Base-by-base conservation (phyloP, 2,329 filamentous ascomycete species). In the Phialophora verrucosa region DNA sequence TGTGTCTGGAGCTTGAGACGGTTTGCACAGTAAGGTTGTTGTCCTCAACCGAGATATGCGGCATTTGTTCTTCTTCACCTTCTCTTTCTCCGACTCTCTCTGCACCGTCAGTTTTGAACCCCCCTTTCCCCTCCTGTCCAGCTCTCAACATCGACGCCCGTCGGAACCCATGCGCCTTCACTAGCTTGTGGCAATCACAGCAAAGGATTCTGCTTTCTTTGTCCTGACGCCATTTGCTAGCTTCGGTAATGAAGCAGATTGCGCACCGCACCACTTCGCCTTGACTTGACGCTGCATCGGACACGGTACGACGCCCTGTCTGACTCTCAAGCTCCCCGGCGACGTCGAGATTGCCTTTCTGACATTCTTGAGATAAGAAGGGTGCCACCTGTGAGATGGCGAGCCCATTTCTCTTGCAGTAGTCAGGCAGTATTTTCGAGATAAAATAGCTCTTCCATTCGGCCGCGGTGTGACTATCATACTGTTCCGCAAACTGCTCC, bases 401-500 rank as follows among this genome's bases (percentile, higher is more conserved):
- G 14, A 65, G 51, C 10, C 63, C 44, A 27, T 70, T 70, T 29
- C 62, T 50, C 51, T 56, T 68, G 32, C 66, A 67, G 63, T 73
- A 74, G 23, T 68, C 65, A 42, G 73, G 72, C 4, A 72, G 35
- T 50, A 74, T 65, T 5, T 62, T 50, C 11, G 63, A 53, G 2
- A 70, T 38, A 38, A 69, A 74, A 51, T 65, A 71, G 11, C 44
- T 29, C 55, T 69, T 63, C 71, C 69, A 73, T 59, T 73, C 62
- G 38, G 68, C 60, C 38, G 58, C 61, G 42, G 58, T 58, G 63
- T 66, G 67, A 14, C 51, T 44, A 31, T 69, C 47, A 66, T 71
- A 63, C 25, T 71, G 64, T 44, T 69, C 51, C 8, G 72, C 75
- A 63, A 72, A 71, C 23, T 66, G 58, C n/a, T 49, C 38, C 75